These are phyloP conservation scores for Paulownia fortunei DNA, from an alignment of 257 asterid species.

Conservation along the genomic window DNA sequence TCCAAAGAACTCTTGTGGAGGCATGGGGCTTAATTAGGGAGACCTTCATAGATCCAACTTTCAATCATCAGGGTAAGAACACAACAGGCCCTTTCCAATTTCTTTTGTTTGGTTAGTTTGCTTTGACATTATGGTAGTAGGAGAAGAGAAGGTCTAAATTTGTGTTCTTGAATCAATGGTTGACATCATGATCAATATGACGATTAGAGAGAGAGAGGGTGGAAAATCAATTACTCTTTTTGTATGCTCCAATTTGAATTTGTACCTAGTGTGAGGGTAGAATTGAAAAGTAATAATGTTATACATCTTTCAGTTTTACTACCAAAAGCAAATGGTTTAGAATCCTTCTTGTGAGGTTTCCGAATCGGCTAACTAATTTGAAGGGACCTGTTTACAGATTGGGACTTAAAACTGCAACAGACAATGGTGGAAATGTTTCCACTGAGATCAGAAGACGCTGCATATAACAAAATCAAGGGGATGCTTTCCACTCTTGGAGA, in stretches of 20 bases:
- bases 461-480: constrained; percentile 84
- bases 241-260: no score
- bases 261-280: no score
- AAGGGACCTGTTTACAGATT: constrained; percentile 53
- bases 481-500: constrained; percentile 97
- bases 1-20: constrained; percentile 93
- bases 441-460: constrained; percentile 91
- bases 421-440: constrained; percentile 95
- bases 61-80: constrained; percentile 86
- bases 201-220: neutral
- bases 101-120: constrained; percentile 6
- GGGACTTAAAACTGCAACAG: constrained; percentile 93
- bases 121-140: neutral
- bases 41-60: constrained; percentile 94
- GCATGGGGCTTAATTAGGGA: constrained; percentile 98
- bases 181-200: neutral
- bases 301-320: neutral
- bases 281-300: neutral
- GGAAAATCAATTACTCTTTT: neutral
- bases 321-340: neutral
- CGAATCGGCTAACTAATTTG: neutral
- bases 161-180: constrained; percentile 3
- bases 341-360: neutral
- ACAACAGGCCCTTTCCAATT: neutral
- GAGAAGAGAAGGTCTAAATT: no score